A percentile compares a stretch with the other conserved stretches of the same genome.
These are phyloP conservation scores for Monosporascus sp. DNA, from an alignment of 2,329 filamentous ascomycete species.

Conservation along the genomic window DNA sequence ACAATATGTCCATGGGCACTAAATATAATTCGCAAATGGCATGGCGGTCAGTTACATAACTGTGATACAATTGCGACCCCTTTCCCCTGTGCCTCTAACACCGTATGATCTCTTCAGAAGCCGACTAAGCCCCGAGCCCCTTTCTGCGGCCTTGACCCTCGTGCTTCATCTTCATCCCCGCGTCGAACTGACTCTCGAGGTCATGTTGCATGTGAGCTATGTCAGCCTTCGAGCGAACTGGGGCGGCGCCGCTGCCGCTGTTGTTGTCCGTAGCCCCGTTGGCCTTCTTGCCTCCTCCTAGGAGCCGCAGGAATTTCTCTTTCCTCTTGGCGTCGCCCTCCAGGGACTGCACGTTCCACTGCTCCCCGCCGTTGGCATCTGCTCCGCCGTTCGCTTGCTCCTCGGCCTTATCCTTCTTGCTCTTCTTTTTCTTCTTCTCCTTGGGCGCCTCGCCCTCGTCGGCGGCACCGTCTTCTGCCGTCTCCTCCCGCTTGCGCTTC, in stretches of 20 bases:
- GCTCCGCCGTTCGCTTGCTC: conserved; percentile 12
- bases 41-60: too few species aligned
- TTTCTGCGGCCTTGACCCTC: conserved; percentile 43
- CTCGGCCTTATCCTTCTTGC: conserved; percentile 18
- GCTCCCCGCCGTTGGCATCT: conserved; percentile 27
- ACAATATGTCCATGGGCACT: too few species aligned
- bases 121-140: conserved; percentile 42
- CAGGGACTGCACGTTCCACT: conserved; percentile 49
- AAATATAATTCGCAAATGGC: too few species aligned
- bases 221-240: conserved; percentile 16
- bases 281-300: conserved; percentile 47
- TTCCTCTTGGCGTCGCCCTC: conserved; percentile 46
- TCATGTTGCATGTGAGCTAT: conserved; percentile 36
- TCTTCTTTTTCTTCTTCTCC: conserved; percentile 19
- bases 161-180: conserved; percentile 51
- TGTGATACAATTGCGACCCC: neutral
- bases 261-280: conserved; percentile 12
- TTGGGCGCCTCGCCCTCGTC: conserved; percentile 15
- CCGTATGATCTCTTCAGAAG: neutral
- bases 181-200: conserved; percentile 52
- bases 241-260: conserved; percentile 3
- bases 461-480: conserved; percentile 8
- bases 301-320: conserved; percentile 51
- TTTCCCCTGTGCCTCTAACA: neutral
- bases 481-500: conserved; percentile 15